Conservation (phyloP, 2,329 filamentous ascomycete species). For the Apiospora pterosperma region DNA sequence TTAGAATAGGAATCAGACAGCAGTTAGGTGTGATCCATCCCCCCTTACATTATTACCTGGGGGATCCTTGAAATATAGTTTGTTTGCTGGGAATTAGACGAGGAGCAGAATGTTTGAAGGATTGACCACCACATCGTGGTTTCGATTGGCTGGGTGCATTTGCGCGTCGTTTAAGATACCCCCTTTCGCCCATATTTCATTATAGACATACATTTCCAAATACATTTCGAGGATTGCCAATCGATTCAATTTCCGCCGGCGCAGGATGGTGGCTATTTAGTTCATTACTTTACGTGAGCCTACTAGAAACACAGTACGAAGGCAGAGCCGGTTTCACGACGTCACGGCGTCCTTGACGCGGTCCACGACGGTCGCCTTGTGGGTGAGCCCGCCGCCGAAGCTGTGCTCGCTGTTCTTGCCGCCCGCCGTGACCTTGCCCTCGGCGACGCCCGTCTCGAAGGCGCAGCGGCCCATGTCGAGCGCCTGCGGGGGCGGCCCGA, state of each 20-base stretch:
- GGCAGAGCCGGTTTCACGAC: slow-evolving; percentile 4
- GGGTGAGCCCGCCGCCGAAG: slow-evolving; percentile 49
- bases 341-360: slow-evolving; percentile 15
- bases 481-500: slow-evolving; percentile 37
- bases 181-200: neutral
- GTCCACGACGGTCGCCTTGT: slow-evolving; percentile 30
- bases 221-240: neutral
- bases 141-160: neutral
- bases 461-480: slow-evolving; percentile 70
- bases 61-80: neutral
- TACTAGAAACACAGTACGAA: neutral
- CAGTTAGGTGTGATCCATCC: neutral
- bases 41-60: neutral
- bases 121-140: neutral
- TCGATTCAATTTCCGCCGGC: too few relatives aligned
- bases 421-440: slow-evolving; percentile 40
- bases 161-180: neutral
- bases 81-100: neutral
- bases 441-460: slow-evolving; percentile 47
- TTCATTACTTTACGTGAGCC: too few relatives aligned
- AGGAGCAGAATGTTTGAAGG: neutral
- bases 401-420: slow-evolving; percentile 45
- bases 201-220: neutral
- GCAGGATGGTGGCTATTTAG: neutral
- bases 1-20: neutral